Evolutionary conservation across 2,329 filamentous ascomycete species (phyloP), one percentile per base, ranked within the genome.

Genomic region (Diaporthe citrichinensis): DNA sequence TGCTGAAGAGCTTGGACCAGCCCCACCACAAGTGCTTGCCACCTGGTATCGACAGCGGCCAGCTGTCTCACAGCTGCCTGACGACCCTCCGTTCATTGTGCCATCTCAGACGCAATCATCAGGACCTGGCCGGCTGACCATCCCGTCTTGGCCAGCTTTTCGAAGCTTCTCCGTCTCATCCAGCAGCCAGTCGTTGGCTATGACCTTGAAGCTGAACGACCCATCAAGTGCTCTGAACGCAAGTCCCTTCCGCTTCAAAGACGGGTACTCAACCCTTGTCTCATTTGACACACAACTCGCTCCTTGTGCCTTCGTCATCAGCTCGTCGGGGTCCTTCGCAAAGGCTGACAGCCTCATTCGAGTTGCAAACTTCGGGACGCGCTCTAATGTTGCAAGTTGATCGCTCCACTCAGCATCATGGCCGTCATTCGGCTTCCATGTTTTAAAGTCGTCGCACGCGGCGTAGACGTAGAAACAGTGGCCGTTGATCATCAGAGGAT

Each of bases 331-430:
- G 31, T 41, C 31, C 14, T 53, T 4, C 3, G 62, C 62, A 20
- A 68, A 68, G 15, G 46, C 62, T 14, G 62, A 68, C 46, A 68
- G n/a, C 44, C 20, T 68, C 2, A 68, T 14, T 15, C 62, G 44
- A 1, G 3, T n/a, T 10, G 62, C 23, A 28, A 68, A 20, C 1
- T 6, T 68, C 7, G 44, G 62, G 1, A 39, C 62, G 17, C n/a
- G 28, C 17, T 51, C 7, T 17, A 36, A 10, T 6, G 31, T n/a
- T 7, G 36, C 5, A 14, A 51, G 23, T n/a, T 10, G n/a, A 1
- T 1, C 1, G 0, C 20, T 3, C 44, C 46, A 17, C 17, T 36
- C 31, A 10, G 10, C 9, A 23, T 23, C 55, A n/a, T 12, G 12
- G 25, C 17, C 25, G 25, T 55, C 55, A 23, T 5, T 17, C 31